phyloP scores from a whole-genome alignment of 2,329 filamentous ascomycete genomes.

The Penicillium sp. region DNA sequence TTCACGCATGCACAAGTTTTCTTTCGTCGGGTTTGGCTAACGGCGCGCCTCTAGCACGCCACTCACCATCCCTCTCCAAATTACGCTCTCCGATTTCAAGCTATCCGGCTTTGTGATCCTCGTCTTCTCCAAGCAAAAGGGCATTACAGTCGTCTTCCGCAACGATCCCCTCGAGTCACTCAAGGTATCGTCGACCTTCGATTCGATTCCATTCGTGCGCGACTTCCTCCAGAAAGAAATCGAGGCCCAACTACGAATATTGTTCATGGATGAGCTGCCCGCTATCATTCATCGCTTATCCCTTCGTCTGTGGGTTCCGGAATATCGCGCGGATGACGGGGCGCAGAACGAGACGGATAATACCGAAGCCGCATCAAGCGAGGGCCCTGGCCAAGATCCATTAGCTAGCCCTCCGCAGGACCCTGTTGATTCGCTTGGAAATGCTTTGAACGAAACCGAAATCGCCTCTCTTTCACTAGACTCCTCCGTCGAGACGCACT shows the following conservation, averaged over 20 bases:
- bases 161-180: constrained; percentile 97
- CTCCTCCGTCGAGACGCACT: constrained; percentile 72
- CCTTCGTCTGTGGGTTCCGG: constrained; percentile 80
- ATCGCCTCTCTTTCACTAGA: constrained; percentile 75
- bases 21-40: constrained; percentile 5
- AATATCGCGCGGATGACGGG: constrained; percentile 66
- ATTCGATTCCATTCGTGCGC: constrained; percentile 96
- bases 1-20: background rate
- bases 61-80: constrained; percentile 93
- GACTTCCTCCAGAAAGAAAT: constrained; percentile 96
- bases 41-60: constrained; percentile 53
- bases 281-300: constrained; percentile 94
- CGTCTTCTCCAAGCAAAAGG: constrained; percentile 96
- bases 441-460: constrained; percentile 67
- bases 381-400: constrained; percentile 68
- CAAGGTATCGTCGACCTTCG: constrained; percentile 97
- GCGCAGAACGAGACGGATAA: constrained; percentile 52
- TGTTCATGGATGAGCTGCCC: constrained; percentile 97
- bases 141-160: constrained; percentile 90
- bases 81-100: constrained; percentile 92
- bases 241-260: constrained; percentile 79
- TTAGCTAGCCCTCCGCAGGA: constrained; percentile 74
- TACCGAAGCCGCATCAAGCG: constrained; percentile 36
- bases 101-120: constrained; percentile 95
- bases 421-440: constrained; percentile 74